Percentiles rank a stretch among this genome's conserved stretches.
Conservation (phyloP, 1,284 basidiomycete genomes). For the Wallemia ichthyophaga region DNA sequence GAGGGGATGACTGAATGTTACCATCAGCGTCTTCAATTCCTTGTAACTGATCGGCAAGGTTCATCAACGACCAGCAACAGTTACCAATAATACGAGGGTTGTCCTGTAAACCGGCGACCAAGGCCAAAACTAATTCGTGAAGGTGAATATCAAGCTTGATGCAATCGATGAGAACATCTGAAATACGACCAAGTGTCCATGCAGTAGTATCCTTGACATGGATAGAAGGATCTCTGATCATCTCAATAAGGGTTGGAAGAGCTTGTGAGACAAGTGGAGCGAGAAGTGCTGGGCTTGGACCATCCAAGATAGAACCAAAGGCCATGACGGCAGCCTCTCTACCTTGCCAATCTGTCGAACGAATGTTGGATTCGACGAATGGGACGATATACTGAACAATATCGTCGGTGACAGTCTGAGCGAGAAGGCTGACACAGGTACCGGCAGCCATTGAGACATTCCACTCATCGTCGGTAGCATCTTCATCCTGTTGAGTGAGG, state of each 20-base stretch:
- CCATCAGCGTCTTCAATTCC: slow-evolving; percentile 22
- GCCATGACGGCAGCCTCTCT: slow-evolving; percentile 96
- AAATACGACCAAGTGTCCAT: slow-evolving; percentile 89
- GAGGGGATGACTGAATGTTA: slow-evolving; percentile 24
- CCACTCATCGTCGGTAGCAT: slow-evolving; percentile 97
- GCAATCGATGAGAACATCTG: slow-evolving; percentile 55
- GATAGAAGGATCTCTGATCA: slow-evolving; percentile 62
- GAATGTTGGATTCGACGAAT: slow-evolving; percentile 92
- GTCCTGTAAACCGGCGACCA: slow-evolving; percentile 54
- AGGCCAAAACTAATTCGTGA: slow-evolving; percentile 47
- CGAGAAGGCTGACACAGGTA: slow-evolving; percentile 63
- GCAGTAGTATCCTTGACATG: slow-evolving; percentile 92
- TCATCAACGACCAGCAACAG: slow-evolving; percentile 91
- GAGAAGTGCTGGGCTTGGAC: slow-evolving; percentile 60
- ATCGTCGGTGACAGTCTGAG: slow-evolving; percentile 63
- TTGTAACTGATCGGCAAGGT: slow-evolving; percentile 57
- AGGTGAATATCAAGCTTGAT: slow-evolving; percentile 78
- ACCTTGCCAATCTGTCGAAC: slow-evolving; percentile 59
- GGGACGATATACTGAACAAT: slow-evolving; percentile 83
- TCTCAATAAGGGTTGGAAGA: slow-evolving; percentile 69
- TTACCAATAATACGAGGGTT: slow-evolving; percentile 49
- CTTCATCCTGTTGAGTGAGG: slow-evolving; percentile 77
- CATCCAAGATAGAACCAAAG: slow-evolving; percentile 90
- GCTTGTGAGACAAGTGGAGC: slow-evolving; percentile 81
- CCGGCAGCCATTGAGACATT: slow-evolving; percentile 94